Evolutionary conservation across 306 rosid genomes (phyloP), one percentile per base, ranked within the genome.

Genomic region (Quercus ilex): DNA sequence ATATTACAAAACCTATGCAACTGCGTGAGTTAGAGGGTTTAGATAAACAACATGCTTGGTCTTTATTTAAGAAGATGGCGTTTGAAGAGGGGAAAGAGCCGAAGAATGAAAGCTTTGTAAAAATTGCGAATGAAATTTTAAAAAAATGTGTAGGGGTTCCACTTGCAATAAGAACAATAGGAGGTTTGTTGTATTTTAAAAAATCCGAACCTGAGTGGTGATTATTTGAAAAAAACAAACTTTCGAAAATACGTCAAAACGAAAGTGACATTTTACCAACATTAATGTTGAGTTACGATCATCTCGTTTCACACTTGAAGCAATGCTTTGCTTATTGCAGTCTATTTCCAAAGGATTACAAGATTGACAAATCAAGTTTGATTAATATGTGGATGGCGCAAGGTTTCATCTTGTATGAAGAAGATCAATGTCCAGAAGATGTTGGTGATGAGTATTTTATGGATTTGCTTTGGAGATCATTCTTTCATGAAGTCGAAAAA

Each of bases 301-400:
- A 58, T 4, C 46, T 81, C 19, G 15, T 77, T 0, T 28, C 41
- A 17, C 63, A 52, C 2, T 13, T 81, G 19, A 81, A 75, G 12
- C 49, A 19, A 3, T 64, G 83, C 3, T 69, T 73, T 52, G 56
- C 78, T 13, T 73, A 15, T 55, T 79, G 83, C 28, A 68, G 67
- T 8, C 4, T 81, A 10, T 76, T 81, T 70, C 73, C 84, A 4
- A 81, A 70, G 55, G 73, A 59, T 56, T 46, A 0, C 0, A 0
- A 0, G 0, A 35, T 81, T 49, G 0, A 3, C 0, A 55, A 3
- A 19, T 0, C 3, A 1, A 0, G 0, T 0, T 12, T 79, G 20
- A 19, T 82, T 63, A 1, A 12, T 0, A 69, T 76, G 55, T 81
- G 81, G 85, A 23, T 77, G 15, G 85, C 63, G 0, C 63, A 77